phyloP scores from a whole-genome alignment of 169 alveolate species.

The Eimeria tenella region DNA sequence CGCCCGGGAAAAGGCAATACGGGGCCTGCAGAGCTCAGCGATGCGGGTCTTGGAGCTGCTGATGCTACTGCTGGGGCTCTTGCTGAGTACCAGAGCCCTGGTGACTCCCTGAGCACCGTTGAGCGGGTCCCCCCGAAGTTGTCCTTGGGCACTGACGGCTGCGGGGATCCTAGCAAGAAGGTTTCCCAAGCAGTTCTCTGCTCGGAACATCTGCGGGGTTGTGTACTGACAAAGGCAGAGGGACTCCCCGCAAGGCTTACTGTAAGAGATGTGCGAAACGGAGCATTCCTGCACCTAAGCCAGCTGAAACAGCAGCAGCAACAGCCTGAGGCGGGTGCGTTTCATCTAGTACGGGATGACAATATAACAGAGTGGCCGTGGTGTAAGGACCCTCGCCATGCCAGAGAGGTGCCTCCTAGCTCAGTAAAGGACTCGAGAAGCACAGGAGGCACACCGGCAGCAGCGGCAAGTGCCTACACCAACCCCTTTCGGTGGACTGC shows the following conservation, averaged over 20 bases:
- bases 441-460: neutral
- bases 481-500: conserved; percentile 60
- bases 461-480: neutral
- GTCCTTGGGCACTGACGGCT: too few species aligned
- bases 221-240: conserved; percentile 62
- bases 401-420: neutral
- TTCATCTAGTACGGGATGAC: neutral
- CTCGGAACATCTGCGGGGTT: conserved; percentile 35
- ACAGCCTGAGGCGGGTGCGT: neutral
- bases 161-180: too few species aligned
- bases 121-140: too few species aligned
- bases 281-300: conserved; percentile 40
- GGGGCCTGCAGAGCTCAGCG: neutral
- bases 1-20: neutral
- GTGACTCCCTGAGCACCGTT: too few species aligned
- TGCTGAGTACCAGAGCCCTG: neutral
- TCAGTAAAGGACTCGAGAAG: neutral
- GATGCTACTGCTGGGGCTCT: conserved; percentile 8
- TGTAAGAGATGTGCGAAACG: neutral
- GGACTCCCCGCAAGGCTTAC: conserved; percentile 59
- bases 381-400: conserved; percentile 16
- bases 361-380: neutral
- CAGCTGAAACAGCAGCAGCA: conserved; percentile 57
- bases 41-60: conserved; percentile 24
- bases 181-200: neutral